Conservation (phyloP, 495 filamentous ascomycete genomes). For the Penicillium alfredii region DNA sequence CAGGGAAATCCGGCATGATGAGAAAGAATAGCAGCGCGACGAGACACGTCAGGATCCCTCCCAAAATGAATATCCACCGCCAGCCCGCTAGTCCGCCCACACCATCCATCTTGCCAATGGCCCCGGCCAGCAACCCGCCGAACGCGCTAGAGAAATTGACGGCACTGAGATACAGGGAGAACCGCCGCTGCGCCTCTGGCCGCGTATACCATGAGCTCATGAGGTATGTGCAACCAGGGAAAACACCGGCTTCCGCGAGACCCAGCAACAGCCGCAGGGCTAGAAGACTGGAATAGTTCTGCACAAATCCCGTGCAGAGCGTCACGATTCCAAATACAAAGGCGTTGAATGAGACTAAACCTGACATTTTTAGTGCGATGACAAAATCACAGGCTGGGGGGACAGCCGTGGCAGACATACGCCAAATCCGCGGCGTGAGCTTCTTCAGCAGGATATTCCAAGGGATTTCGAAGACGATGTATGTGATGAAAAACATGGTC, state of each 20-base stretch:
- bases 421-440: slow-evolving; percentile 65
- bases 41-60: slow-evolving; percentile 17
- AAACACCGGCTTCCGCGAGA: slow-evolving; percentile 64
- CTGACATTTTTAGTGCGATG: too few relatives aligned
- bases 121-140: slow-evolving; percentile 67
- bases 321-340: slow-evolving; percentile 70
- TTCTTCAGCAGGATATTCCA: slow-evolving; percentile 70
- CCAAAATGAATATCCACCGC: slow-evolving; percentile 70
- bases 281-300: slow-evolving; percentile 65
- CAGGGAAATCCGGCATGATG: slow-evolving; percentile 29
- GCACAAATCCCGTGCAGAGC: slow-evolving; percentile 65
- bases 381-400: neutral
- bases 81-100: slow-evolving; percentile 60
- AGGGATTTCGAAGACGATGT: slow-evolving; percentile 69
- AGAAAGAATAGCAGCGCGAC: slow-evolving; percentile 24
- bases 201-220: slow-evolving; percentile 49
- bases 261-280: slow-evolving; percentile 77
- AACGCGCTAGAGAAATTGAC: slow-evolving; percentile 26
- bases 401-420: slow-evolving; percentile 10
- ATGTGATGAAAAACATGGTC: slow-evolving; percentile 77
- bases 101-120: slow-evolving; percentile 71
- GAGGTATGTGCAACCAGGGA: slow-evolving; percentile 48
- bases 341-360: slow-evolving; percentile 51
- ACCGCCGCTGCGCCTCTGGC: slow-evolving; percentile 27
- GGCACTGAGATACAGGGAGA: slow-evolving; percentile 28